Evolutionary conservation across 441 rosid species (phyloP).

Genomic region (Raphanus hybrid): DNA sequence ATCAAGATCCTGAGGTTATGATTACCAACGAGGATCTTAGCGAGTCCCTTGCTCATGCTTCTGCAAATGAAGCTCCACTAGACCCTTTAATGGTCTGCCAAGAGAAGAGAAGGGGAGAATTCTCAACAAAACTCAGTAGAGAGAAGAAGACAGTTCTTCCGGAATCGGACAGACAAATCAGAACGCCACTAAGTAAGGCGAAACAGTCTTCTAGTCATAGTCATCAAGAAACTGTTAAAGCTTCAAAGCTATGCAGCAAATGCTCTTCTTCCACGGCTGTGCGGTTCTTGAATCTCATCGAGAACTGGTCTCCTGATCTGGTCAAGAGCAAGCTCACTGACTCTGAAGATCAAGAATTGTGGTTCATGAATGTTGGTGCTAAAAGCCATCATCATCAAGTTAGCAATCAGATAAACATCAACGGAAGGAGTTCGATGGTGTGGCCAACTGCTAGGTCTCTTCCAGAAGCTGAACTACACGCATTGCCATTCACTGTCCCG

Average conservation of each 20-base stretch:
- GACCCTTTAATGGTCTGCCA: conserved; percentile 13
- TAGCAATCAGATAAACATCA: conserved; percentile 2
- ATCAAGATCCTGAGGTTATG: conserved; percentile 48
- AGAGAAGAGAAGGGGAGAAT: conserved; percentile 13
- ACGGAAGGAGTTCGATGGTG: conserved; percentile 21
- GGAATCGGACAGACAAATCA: background rate
- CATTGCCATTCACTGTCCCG: conserved; percentile 61
- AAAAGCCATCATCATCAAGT: conserved; percentile 30
- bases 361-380: conserved; percentile 18
- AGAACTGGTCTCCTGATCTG: conserved; percentile 54
- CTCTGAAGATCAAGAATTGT: conserved; percentile 47
- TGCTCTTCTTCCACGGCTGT: conserved; percentile 41
- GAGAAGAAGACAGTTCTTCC: conserved; percentile 2
- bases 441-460: conserved; percentile 51
- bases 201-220: conserved; percentile 11
- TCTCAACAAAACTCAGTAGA: conserved; percentile 22
- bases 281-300: conserved; percentile 49
- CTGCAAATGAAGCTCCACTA: conserved; percentile 6
- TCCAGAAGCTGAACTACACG: conserved; percentile 53
- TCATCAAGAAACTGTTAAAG: conserved; percentile 10
- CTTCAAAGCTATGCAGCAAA: conserved; percentile 34
- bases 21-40: conserved; percentile 43
- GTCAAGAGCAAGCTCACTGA: conserved; percentile 31
- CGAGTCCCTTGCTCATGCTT: conserved; percentile 39
- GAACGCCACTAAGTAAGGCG: background rate